Evolutionary conservation across 176 grass and related monocot species (phyloP), one percentile per base, ranked within the genome.

Genomic region (Melocanna baccifera): DNA sequence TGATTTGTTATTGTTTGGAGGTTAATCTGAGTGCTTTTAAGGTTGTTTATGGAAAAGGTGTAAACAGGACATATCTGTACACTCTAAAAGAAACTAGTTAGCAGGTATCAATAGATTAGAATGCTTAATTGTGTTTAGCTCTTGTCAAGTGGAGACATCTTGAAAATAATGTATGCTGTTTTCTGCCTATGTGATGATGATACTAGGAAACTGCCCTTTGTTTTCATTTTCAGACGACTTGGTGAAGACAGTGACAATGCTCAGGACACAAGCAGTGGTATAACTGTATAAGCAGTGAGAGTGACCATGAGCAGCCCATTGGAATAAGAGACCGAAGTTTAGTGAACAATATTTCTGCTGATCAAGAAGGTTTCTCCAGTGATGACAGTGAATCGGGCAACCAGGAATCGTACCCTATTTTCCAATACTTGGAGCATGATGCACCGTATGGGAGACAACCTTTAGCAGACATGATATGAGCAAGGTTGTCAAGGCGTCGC

Each of bases 401-500:
- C 26, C 76, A 79, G 42, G 58, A 52, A 58, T 25, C 40, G 5
- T 52, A 81, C 32, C 93, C 88, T 15, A 67, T 91, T 78, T 96
- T 96, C 29, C 78, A 93, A 79, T 96, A 89, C 64, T 51, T 91
- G 50, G 94, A 96, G 69, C 85, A 89, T 81, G 84, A 88, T 73
- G 89, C 91, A 62, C 94, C 94, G 75, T 93, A 96, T 84, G 87
- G 88, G 77, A 93, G 94, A 85, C 89, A 93, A 82, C 94, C 93
- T n/a, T 87, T 96, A 62, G 76, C 89, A 62, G 91, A 97, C 86
- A 97, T 88, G 87, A 91, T 91, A 89, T 56, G 62, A 9, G 19
- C n/a, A n/a, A n/a, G n/a, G n/a, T n/a, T n/a, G n/a, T n/a, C n/a
- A n/a, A n/a, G n/a, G n/a, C n/a, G n/a, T n/a, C n/a, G n/a, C n/a